These are phyloP conservation scores for Nemania sp. DNA, from an alignment of 2,329 filamentous ascomycete species.

Conservation along the genomic window DNA sequence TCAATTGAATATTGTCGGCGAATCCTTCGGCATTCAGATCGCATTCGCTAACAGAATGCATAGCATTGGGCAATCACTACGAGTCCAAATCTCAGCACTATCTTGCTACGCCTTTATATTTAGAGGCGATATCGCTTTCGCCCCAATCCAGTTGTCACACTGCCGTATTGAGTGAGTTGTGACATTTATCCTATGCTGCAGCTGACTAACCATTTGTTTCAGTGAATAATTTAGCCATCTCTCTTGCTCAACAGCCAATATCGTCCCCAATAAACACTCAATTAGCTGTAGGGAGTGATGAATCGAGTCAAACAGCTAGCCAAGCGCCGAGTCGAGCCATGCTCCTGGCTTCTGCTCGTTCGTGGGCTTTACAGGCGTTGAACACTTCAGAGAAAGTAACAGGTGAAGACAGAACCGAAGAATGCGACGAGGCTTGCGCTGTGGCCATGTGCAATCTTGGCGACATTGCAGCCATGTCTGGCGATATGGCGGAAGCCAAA, in stretches of 20 bases:
- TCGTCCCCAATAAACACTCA: constrained; percentile 36
- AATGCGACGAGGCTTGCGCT: constrained; percentile 83
- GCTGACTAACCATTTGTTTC: constrained; percentile 24
- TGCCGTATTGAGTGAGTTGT: constrained; percentile 70
- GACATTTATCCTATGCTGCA: constrained; percentile 4
- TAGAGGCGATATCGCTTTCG: constrained; percentile 77
- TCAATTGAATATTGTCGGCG: not conserved
- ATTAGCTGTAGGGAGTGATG: constrained; percentile 36
- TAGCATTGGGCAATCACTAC: constrained; percentile 76
- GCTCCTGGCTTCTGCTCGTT: constrained; percentile 69
- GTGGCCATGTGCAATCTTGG: constrained; percentile 85
- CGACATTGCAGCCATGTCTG: constrained; percentile 77
- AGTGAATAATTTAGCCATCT: constrained; percentile 81
- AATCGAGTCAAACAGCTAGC: constrained; percentile 35
- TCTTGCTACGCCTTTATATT: constrained; percentile 81
- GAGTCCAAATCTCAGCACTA: constrained; percentile 74
- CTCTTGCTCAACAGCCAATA: constrained; percentile 68
- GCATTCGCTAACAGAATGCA: constrained; percentile 33
- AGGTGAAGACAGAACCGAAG: constrained; percentile 68
- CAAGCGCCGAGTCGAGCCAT: constrained; percentile 56
- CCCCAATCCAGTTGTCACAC: constrained; percentile 70
- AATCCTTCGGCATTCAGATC: not conserved
- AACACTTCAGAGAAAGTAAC: constrained; percentile 66
- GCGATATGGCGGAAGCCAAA: constrained; percentile 65
- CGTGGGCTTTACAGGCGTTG: constrained; percentile 80